These are phyloP conservation scores for Punica granatum DNA, from an alignment of 345 rosid genomes.

Conservation along the genomic window DNA sequence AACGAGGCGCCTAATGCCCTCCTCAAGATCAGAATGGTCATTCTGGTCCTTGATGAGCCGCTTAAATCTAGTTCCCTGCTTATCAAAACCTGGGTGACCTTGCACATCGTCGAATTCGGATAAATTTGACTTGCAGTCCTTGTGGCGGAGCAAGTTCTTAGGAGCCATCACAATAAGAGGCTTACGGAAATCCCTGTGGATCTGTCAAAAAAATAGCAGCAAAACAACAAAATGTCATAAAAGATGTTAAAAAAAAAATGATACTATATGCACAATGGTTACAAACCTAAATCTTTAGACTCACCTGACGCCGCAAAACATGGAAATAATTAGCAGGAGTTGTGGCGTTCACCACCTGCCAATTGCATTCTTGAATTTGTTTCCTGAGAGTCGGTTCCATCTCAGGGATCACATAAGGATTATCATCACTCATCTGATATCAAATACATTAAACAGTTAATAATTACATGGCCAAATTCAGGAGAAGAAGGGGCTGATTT, in stretches of 20 bases:
- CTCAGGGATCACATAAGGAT: constrained; percentile 20
- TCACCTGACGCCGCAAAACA: constrained; percentile 21
- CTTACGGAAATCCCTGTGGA: constrained; percentile 88
- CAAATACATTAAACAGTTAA: not conserved
- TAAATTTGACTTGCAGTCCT: constrained; percentile 87
- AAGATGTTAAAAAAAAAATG: not conserved
- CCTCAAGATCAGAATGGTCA: constrained; percentile 73
- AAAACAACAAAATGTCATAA: not conserved
- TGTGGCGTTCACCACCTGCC: constrained; percentile 21
- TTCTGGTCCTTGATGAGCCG: constrained; percentile 84
- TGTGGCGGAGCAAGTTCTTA: constrained; percentile 86
- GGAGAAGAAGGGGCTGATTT: too few relatives aligned
- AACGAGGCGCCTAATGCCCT: constrained; percentile 73
- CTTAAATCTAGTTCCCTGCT: constrained; percentile 93
- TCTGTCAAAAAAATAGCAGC: constrained; percentile 26
- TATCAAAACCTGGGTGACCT: constrained; percentile 95
- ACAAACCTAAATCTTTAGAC: not conserved
- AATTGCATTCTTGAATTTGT: constrained; percentile 22
- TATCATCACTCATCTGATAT: constrained; percentile 24
- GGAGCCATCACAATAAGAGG: constrained; percentile 86
- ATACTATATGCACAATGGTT: not conserved
- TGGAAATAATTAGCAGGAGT: constrained; percentile 23
- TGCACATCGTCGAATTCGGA: constrained; percentile 91
- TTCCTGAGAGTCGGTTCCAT: constrained; percentile 21
- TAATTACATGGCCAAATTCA: not conserved